Percentiles rank a stretch among this genome's conserved stretches.
These are phyloP conservation scores for Withania somnifera DNA, from an alignment of 305 asterid species.

Conservation along the genomic window DNA sequence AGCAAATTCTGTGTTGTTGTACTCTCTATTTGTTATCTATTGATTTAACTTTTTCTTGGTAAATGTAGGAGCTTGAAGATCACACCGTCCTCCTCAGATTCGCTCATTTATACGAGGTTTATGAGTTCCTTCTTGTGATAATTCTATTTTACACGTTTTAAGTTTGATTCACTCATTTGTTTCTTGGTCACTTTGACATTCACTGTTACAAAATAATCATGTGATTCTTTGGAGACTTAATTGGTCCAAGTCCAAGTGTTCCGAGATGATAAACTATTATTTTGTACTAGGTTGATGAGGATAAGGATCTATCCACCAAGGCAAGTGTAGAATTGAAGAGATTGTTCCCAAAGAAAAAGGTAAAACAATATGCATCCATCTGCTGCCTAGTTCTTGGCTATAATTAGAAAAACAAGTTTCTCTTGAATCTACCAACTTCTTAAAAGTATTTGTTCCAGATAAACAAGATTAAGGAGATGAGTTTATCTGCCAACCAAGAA, in stretches of 20 bases:
- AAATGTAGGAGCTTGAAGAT: slow-evolving; percentile 70
- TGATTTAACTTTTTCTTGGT: background rate
- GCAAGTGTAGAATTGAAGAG: slow-evolving; percentile 64
- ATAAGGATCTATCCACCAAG: slow-evolving; percentile 60
- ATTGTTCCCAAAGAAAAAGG: slow-evolving; percentile 65
- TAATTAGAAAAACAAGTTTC: background rate
- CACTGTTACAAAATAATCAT: background rate
- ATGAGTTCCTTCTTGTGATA: background rate
- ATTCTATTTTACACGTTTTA: background rate
- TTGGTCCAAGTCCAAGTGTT: background rate
- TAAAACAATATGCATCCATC: slow-evolving; percentile 4
- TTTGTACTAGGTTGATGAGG: slow-evolving; percentile 67
- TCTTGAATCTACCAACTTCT: background rate
- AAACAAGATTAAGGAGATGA: slow-evolving; percentile 47
- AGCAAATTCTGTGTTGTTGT: background rate
- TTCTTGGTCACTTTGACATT: background rate
- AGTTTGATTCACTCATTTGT: background rate
- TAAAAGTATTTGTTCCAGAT: slow-evolving; percentile 30
- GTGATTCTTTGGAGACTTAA: background rate
- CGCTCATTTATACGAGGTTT: slow-evolving; percentile 96
- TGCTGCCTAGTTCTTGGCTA: background rate
- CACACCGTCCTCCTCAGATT: slow-evolving; percentile 66
- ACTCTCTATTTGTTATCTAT: background rate
- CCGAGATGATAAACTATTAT: background rate
- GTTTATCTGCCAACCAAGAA: slow-evolving; percentile 90